phyloP scores from a whole-genome alignment of 2,329 filamentous ascomycete genomes.

The Botryotinia narcissicola region DNA sequence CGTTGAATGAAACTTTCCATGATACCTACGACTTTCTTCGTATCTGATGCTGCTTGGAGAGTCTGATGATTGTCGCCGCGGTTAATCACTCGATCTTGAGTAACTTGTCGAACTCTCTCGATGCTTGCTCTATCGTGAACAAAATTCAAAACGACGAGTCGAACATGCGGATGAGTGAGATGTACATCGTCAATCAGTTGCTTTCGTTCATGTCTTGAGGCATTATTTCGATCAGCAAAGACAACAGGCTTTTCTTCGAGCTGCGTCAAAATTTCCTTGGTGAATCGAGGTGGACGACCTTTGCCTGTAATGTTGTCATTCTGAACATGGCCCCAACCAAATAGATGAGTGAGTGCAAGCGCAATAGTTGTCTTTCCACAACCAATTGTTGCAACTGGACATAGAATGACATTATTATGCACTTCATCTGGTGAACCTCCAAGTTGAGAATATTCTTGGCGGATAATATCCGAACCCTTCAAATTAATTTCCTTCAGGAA shows the following conservation, averaged over 20 bases:
- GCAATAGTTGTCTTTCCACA: slow-evolving; percentile 96
- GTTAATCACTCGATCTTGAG: slow-evolving; percentile 72
- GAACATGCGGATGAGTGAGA: slow-evolving; percentile 58
- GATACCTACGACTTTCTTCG: slow-evolving; percentile 75
- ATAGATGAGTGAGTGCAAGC: slow-evolving; percentile 75
- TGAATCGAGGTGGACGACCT: slow-evolving; percentile 75
- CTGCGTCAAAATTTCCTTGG: slow-evolving; percentile 62
- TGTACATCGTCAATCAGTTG: slow-evolving; percentile 82
- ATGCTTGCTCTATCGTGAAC: slow-evolving; percentile 70
- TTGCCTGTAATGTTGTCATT: slow-evolving; percentile 92
- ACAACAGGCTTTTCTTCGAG: slow-evolving; percentile 68
- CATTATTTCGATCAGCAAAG: slow-evolving; percentile 92
- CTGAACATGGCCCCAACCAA: slow-evolving; percentile 89
- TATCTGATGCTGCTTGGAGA: slow-evolving; percentile 78
- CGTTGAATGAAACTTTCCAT: slow-evolving; percentile 92
- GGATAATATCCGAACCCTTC: slow-evolving; percentile 85
- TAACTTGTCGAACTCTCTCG: slow-evolving; percentile 69
- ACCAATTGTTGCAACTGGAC: slow-evolving; percentile 88
- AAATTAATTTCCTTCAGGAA: slow-evolving; percentile 82
- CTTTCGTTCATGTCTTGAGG: slow-evolving; percentile 79
- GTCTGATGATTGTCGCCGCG: slow-evolving; percentile 98
- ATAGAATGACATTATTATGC: slow-evolving; percentile 70
- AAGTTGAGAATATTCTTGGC: slow-evolving; percentile 60
- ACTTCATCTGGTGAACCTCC: slow-evolving; percentile 53
- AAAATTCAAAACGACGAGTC: slow-evolving; percentile 84